Evolutionary conservation across 441 rosid species (phyloP).

Genomic region (Pelargonium citronellum): DNA sequence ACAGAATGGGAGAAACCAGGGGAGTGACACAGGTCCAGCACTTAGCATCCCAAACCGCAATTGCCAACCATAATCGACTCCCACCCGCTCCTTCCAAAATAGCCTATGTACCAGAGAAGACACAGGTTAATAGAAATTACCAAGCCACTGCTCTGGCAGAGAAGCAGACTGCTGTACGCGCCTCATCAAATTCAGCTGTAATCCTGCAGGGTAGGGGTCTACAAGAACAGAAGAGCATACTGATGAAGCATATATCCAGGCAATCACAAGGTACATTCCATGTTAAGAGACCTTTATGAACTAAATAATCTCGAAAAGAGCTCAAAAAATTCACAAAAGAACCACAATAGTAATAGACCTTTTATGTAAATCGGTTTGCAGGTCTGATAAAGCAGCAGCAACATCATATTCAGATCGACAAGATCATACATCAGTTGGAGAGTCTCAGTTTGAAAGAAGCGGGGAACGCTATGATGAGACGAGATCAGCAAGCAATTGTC

Average conservation of each 20-base stretch:
- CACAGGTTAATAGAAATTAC: conserved; percentile 21
- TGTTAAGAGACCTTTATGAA: too few species aligned
- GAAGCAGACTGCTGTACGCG: conserved; percentile 15
- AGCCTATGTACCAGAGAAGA: conserved; percentile 26
- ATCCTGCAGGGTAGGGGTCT: too few species aligned
- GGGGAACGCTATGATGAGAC: conserved; percentile 21
- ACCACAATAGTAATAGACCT: conserved; percentile 15
- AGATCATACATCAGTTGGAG: conserved; percentile 42
- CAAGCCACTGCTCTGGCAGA: conserved; percentile 23
- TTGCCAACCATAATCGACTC: conserved; percentile 25
- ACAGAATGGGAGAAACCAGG: conserved; percentile 25
- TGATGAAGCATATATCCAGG: conserved; percentile 24
- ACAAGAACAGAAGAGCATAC: conserved; percentile 20
- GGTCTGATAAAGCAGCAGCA: conserved; percentile 34
- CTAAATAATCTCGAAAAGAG: conserved; percentile 5
- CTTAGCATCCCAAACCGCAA: conserved; percentile 19
- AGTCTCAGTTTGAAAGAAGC: conserved; percentile 39
- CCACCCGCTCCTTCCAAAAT: conserved; percentile 35
- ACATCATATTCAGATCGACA: conserved; percentile 33
- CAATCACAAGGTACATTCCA: conserved; percentile 44
- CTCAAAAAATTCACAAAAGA: conserved; percentile 15
- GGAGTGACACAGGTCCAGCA: conserved; percentile 25
- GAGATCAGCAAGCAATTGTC: conserved; percentile 52
- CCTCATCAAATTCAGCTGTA: too few species aligned
- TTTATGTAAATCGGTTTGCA: conserved; percentile 29